Conservation (phyloP, 2,329 filamentous ascomycete species). For the Westerdykella aurantiaca region DNA sequence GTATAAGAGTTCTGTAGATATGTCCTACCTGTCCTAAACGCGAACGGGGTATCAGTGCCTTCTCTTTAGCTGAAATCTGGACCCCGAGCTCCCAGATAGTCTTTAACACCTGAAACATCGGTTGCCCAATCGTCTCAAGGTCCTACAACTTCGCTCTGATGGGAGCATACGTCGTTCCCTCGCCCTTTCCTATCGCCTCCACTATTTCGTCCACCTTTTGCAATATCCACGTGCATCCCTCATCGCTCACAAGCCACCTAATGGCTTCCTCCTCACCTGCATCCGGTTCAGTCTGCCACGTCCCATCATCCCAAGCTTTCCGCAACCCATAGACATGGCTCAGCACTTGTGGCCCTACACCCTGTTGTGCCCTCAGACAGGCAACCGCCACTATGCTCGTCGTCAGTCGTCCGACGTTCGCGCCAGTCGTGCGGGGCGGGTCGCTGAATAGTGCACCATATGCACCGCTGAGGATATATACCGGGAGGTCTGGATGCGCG, state of each 20-base stretch:
- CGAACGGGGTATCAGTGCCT: too few species aligned
- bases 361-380: conserved; percentile 71
- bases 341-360: conserved; percentile 74
- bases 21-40: conserved; percentile 21
- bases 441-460: conserved; percentile 71
- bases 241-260: conserved; percentile 59
- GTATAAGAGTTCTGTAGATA: conserved; percentile 29
- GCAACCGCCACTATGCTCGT: conserved; percentile 70
- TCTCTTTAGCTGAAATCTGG: too few species aligned
- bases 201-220: conserved; percentile 58
- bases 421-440: conserved; percentile 47
- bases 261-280: conserved; percentile 50
- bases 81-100: too few species aligned
- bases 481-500: conserved; percentile 76
- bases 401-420: conserved; percentile 60
- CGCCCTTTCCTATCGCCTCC: conserved; percentile 22
- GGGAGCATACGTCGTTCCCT: conserved; percentile 25
- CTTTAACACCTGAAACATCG: too few species aligned
- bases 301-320: conserved; percentile 68
- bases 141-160: conserved; percentile 22
- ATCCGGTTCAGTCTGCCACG: conserved; percentile 44
- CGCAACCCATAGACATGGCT: conserved; percentile 76
- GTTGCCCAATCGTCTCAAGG: background rate
- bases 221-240: conserved; percentile 60
- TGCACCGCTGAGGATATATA: conserved; percentile 69